Conservation (phyloP, 75 land plant genomes). For the Cunninghamia lanceolata region DNA sequence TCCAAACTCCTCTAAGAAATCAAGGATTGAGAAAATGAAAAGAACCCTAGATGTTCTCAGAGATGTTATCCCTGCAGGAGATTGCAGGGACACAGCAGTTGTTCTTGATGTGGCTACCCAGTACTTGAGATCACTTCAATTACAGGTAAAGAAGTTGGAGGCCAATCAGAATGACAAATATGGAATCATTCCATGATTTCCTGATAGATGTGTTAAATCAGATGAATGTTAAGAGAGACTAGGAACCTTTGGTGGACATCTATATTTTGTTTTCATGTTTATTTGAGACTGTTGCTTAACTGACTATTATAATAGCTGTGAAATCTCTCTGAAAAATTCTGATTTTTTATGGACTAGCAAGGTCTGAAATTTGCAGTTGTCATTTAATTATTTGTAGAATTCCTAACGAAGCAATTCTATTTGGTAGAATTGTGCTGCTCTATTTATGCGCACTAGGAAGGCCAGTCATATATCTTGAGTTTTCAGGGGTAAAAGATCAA, state of each 20-base stretch:
- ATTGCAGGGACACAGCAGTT: slow-evolving; percentile 49
- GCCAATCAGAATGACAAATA: neutral
- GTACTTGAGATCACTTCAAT: slow-evolving; percentile 62
- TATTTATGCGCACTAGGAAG: neutral
- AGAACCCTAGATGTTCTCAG: slow-evolving; percentile 27
- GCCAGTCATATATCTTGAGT: neutral
- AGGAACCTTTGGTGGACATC: neutral
- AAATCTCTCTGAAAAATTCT: neutral
- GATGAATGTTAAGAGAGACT: neutral
- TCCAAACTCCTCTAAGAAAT: slow-evolving; percentile 14
- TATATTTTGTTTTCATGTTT: neutral
- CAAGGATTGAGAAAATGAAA: slow-evolving; percentile 50
- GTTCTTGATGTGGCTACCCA: slow-evolving; percentile 73
- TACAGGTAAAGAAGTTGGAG: slow-evolving; percentile 59
- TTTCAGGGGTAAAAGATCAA: neutral
- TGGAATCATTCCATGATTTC: neutral
- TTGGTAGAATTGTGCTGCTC: neutral
- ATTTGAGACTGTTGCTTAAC: neutral
- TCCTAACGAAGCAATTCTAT: neutral
- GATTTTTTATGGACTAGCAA: neutral
- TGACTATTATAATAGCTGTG: neutral
- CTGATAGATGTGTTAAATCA: neutral
- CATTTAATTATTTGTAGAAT: neutral
- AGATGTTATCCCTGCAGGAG: slow-evolving; percentile 61
- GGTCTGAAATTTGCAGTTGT: neutral